Evolutionary conservation across 352 stramenopile genomes (phyloP), one percentile per base, ranked within the genome.

Genomic region (Pythium coloratum): DNA sequence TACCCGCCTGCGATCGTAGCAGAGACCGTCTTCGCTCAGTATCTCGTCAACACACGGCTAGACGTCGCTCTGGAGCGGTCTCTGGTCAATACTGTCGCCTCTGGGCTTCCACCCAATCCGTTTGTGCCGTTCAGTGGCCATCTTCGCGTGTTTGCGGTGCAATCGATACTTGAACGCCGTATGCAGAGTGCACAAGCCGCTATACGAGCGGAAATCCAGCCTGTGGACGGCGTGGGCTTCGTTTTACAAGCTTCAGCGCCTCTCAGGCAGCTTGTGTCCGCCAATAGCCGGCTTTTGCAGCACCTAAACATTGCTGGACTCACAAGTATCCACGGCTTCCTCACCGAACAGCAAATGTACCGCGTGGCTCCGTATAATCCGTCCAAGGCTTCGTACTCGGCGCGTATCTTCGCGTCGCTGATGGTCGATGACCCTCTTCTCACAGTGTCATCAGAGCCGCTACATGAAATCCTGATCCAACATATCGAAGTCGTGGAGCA

Each of bases 61-160:
- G 80, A 87, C 34, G 46, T 84, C 2, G 78, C 80, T 6, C 66
- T 87, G 10, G 80, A 87, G 65, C 82, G 76, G 32, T 74, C 80
- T 0, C 72, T 86, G 28, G 82, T 82, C 66, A 81, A 77, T 32
- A 78, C 76, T 24, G 71, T 89, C 4, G 71, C 71, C 12, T 62
- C 71, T 38, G 53, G 64, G 7, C 70, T 87, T 30, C 75, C 78
- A 2, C 76, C 80, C 32, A 87, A 89, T 28, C 78, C 80, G 10
- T 87, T 84, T 47, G 61, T 86, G 33, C 57, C 72, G 7, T 61
- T 89, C 28, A 80, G 78, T 1, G 57, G 18, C 1, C 56, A 78
- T 13, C 13, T 87, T 3, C 75, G 80, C 20, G 69, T 67, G 13
- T 87, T 84, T 54, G 78, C 76, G 4, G 12, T 76, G 40, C 69